These are phyloP conservation scores for Boletus sensibilis DNA, from an alignment of 768 basidiomycete species.

Conservation along the genomic window DNA sequence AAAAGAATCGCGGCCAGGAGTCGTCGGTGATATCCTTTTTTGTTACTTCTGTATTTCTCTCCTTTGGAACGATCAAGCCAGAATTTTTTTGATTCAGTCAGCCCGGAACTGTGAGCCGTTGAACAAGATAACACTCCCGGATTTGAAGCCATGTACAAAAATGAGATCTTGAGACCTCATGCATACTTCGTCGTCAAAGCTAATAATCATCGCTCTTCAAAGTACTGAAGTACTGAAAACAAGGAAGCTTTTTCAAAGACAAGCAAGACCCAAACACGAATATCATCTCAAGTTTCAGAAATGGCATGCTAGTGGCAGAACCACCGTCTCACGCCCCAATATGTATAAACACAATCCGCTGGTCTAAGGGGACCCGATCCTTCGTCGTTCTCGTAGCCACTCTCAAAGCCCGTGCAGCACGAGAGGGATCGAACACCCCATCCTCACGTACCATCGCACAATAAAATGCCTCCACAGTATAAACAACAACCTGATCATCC, in stretches of 20 bases:
- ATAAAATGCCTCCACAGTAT: slow-evolving; percentile 21
- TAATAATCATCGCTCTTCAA: not conserved
- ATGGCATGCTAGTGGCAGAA: not conserved
- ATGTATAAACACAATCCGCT: slow-evolving; percentile 24
- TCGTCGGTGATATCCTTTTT: slow-evolving; percentile 24
- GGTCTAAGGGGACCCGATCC: slow-evolving; percentile 19
- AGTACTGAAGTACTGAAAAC: not conserved
- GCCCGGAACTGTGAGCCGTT: not conserved
- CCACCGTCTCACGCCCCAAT: slow-evolving; percentile 12
- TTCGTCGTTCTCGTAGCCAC: slow-evolving; percentile 8
- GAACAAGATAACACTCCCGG: not conserved
- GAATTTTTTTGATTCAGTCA: not conserved
- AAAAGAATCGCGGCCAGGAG: slow-evolving; percentile 47
- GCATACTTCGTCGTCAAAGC: not conserved
- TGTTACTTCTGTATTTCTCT: slow-evolving; percentile 5
- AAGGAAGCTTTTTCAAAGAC: not conserved
- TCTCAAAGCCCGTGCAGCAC: slow-evolving; percentile 17
- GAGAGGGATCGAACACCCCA: slow-evolving; percentile 16
- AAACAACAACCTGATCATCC: slow-evolving; percentile 17
- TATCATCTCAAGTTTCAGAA: not conserved
- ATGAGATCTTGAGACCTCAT: too few relatives aligned
- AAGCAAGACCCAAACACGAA: not conserved
- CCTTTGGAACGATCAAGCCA: slow-evolving; percentile 1
- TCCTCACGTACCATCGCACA: slow-evolving; percentile 13
- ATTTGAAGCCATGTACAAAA: not conserved